These are phyloP conservation scores for Pleurotus tuoliensis DNA, from an alignment of 768 basidiomycete genomes.

Conservation along the genomic window DNA sequence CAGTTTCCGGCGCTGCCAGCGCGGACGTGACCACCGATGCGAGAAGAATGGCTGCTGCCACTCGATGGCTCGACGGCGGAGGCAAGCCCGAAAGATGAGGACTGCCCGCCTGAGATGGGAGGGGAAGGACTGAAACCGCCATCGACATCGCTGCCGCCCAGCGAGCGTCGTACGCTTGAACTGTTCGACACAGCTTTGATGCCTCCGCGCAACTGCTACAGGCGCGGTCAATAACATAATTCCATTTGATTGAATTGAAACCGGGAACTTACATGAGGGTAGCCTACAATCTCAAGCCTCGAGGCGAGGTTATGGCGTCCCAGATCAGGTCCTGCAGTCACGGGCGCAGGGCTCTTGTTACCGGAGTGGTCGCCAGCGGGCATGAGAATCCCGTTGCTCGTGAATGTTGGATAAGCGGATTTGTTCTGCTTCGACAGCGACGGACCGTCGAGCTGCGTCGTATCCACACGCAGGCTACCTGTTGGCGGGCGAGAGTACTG, in stretches of 20 bases:
- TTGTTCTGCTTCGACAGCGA: conserved; percentile 69
- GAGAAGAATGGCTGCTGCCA: conserved; percentile 22
- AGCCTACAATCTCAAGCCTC: conserved; percentile 70
- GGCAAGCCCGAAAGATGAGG: conserved; percentile 11
- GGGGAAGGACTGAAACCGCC: conserved; percentile 57
- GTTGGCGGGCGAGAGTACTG: conserved; percentile 62
- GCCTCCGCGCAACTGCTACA: conserved; percentile 37
- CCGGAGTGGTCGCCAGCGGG: conserved; percentile 55
- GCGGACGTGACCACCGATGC: conserved; percentile 65
- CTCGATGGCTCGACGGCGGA: conserved; percentile 2
- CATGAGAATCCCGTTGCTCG: conserved; percentile 55
- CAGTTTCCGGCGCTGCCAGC: conserved; percentile 82
- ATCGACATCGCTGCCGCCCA: conserved; percentile 68
- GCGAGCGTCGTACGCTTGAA: conserved; percentile 66
- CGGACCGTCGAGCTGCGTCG: conserved; percentile 55
- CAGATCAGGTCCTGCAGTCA: conserved; percentile 83
- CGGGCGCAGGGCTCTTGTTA: conserved; percentile 71
- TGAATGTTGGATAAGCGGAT: conserved; percentile 75
- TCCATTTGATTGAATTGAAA: too few species aligned
- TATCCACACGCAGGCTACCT: conserved; percentile 73
- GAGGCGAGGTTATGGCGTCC: conserved; percentile 66
- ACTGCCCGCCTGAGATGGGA: conserved; percentile 37
- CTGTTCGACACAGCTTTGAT: conserved; percentile 40
- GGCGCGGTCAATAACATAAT: neutral
- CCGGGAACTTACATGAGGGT: conserved; percentile 51